These are phyloP conservation scores for Fraxinus pennsylvanica DNA, from an alignment of 257 asterid genomes.

Conservation along the genomic window DNA sequence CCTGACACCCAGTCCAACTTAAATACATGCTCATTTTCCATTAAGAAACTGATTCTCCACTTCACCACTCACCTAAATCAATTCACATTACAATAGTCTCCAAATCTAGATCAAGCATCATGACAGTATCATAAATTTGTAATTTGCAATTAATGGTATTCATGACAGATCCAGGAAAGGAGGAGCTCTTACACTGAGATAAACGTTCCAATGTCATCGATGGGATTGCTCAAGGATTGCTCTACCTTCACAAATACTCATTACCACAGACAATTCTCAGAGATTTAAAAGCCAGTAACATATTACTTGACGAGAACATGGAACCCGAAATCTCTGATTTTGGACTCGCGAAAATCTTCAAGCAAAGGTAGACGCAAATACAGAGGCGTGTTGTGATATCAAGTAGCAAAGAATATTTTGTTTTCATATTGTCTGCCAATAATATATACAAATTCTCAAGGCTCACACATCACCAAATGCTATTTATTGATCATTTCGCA, in stretches of 20 bases:
- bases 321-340: constrained; percentile 60
- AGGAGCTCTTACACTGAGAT: constrained; percentile 32
- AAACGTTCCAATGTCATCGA: constrained; percentile 36
- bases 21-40: too few relatives aligned
- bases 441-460: too few relatives aligned
- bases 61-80: too few relatives aligned
- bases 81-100: too few relatives aligned
- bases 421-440: not conserved
- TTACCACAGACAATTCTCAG: constrained; percentile 40
- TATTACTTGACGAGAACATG: constrained; percentile 59
- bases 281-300: constrained; percentile 50
- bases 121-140: too few relatives aligned
- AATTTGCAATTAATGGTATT: too few relatives aligned
- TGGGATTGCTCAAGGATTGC: constrained; percentile 46
- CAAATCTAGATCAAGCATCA: too few relatives aligned
- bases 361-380: constrained; percentile 49
- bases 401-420: constrained; percentile 23
- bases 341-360: constrained; percentile 64
- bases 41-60: too few relatives aligned
- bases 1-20: too few relatives aligned
- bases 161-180: constrained; percentile 29
- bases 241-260: constrained; percentile 49
- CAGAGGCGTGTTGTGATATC: constrained; percentile 61
- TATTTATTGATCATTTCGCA: constrained; percentile 4
- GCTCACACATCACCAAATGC: not conserved